Evolutionary conservation across 495 filamentous ascomycete genomes (phyloP), one percentile per base, ranked within the genome.

Genomic region (Aspergillus campestris): DNA sequence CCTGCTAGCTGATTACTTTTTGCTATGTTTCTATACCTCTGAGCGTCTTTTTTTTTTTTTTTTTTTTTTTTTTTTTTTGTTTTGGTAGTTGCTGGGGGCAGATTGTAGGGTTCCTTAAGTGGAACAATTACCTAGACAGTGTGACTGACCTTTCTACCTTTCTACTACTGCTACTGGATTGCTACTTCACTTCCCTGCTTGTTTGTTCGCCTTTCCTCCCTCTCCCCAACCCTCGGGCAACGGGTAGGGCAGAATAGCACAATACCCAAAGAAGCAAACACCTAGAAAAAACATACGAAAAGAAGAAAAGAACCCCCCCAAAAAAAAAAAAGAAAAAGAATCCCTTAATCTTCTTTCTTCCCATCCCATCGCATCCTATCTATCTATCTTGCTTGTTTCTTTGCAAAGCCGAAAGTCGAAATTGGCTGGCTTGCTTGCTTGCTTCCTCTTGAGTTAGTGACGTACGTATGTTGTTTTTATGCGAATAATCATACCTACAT

Each of bases 1-100:
- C 90, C 89, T 47, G 53, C 65, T 38, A 69, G 61, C 47, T 73
- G 52, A 59, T 40, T 15, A 33, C 30, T 34, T 31, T 33, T 27
- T 12, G 34, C 34, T 28, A 15, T 9, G 24, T 45, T 45, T 10
- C 42, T 31, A 37, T 36, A 38, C 8, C 38, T 38, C 11, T 28
- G 11, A 37, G 35, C 13, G 10, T 31, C 14, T 2, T 14, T 11
- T 42, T 44, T 14, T 38, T 29, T 11, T 12, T 31, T 42, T 35
- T 24, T 24, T 24, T 32, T 38, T 47, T 35, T 32, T 30, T 28
- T 39, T 14, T 36, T 28, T 36, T 29, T 27, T 12, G 1, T 12
- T 3, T 18, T 11, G 27, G 29, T 24, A 30, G 33, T n/a, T 34
- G 18, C 7, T 28, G 31, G 13, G 15, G 38, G 27, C 31, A 31